These are phyloP conservation scores for Veloboletus limbatus DNA, from an alignment of 1,284 basidiomycete genomes.

Conservation along the genomic window DNA sequence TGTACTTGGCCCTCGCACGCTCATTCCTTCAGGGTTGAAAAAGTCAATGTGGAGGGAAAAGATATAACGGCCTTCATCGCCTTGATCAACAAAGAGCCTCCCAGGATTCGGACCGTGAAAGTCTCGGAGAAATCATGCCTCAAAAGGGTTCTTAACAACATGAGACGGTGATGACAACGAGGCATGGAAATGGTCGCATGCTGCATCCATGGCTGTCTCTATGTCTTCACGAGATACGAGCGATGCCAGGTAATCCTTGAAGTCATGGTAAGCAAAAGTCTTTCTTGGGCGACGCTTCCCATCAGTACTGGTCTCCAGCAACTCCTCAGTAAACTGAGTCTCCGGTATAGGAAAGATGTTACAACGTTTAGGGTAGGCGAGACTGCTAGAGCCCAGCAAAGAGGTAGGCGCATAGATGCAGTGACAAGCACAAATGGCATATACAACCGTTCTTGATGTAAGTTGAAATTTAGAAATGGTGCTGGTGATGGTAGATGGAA, in stretches of 20 bases:
- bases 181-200: not conserved
- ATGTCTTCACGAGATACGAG: not conserved
- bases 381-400: not conserved
- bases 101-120: conserved; percentile 1
- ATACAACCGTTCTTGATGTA: conserved; percentile 1
- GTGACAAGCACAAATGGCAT: conserved; percentile 11
- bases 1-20: not conserved
- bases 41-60: conserved; percentile 4
- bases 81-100: conserved; percentile 1
- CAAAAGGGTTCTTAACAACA: conserved; percentile 8
- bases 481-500: conserved; percentile 6
- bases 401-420: conserved; percentile 9
- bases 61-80: not conserved
- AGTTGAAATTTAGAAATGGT: conserved; percentile 7
- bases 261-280: conserved; percentile 9
- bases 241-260: conserved; percentile 8
- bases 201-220: not conserved
- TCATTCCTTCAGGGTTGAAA: conserved; percentile 4
- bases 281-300: not conserved
- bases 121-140: conserved; percentile 5
- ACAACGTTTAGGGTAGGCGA: conserved; percentile 5
- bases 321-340: not conserved
- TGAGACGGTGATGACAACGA: not conserved
- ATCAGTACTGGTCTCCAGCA: not conserved
- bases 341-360: not conserved